Evolutionary conservation across 2,329 filamentous ascomycete genomes (phyloP).

Genomic region (Hortaea werneckii): DNA sequence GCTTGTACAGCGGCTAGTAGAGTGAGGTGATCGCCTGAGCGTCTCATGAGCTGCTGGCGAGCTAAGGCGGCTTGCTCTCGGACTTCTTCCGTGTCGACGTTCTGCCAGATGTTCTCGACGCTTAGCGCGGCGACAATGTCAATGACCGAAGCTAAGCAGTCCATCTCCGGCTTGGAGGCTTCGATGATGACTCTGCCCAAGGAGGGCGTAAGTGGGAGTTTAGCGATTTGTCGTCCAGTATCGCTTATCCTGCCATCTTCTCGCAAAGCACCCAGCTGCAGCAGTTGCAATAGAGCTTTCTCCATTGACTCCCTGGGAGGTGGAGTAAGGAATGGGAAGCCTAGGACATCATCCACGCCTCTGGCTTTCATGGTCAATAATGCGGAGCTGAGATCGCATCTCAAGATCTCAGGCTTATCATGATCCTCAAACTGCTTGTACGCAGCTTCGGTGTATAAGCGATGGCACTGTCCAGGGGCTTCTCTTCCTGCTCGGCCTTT

Average conservation of each 20-base stretch:
- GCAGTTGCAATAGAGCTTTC: conserved; percentile 70
- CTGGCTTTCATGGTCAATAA: conserved; percentile 89
- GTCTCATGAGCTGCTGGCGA: conserved; percentile 45
- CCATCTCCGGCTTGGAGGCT: conserved; percentile 57
- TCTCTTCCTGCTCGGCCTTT: conserved; percentile 90
- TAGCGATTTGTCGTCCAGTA: conserved; percentile 65
- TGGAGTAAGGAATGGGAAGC: conserved; percentile 76
- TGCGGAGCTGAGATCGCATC: conserved; percentile 78
- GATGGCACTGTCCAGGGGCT: conserved; percentile 77
- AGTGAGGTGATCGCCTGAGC: conserved; percentile 56
- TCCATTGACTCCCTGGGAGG: conserved; percentile 70
- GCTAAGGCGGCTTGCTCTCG: conserved; percentile 49
- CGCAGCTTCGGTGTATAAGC: conserved; percentile 73
- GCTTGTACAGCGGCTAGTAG: conserved; percentile 50
- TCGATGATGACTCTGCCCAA: conserved; percentile 76
- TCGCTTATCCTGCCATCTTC: conserved; percentile 64
- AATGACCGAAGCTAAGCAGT: conserved; percentile 72
- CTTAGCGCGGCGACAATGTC: conserved; percentile 66
- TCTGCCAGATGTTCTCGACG: conserved; percentile 54
- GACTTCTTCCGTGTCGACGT: conserved; percentile 49
- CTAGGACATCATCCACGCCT: conserved; percentile 68
- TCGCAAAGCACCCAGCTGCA: conserved; percentile 65
- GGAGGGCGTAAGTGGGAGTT: conserved; percentile 70
- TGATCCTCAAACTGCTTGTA: conserved; percentile 61
- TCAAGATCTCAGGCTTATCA: conserved; percentile 78